Conservation (phyloP, 1,284 basidiomycete genomes). For the Marasmius sp. region DNA sequence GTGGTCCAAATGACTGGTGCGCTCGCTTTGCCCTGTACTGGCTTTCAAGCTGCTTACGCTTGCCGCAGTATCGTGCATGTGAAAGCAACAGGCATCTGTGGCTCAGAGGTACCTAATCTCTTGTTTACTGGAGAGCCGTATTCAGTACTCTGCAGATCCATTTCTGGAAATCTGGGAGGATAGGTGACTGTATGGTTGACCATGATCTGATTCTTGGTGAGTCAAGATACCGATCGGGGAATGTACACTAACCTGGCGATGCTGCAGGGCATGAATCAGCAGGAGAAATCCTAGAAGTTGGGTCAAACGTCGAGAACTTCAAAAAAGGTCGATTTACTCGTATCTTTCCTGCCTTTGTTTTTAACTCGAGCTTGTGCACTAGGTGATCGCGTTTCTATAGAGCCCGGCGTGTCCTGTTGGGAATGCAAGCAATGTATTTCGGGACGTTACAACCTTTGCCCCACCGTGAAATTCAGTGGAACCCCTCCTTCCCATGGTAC, state of each 20-base stretch:
- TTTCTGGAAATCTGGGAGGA: slow-evolving; percentile 15
- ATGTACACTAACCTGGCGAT: background rate
- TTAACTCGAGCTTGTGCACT: background rate
- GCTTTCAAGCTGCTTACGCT: background rate
- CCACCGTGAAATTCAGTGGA: slow-evolving; percentile 10
- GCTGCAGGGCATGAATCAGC: slow-evolving; percentile 9
- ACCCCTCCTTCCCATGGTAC: slow-evolving; percentile 14
- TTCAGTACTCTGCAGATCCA: slow-evolving; percentile 5
- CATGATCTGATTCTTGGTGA: slow-evolving; percentile 14
- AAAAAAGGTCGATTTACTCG: background rate
- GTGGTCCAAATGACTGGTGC: slow-evolving; percentile 9
- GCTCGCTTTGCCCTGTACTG: background rate
- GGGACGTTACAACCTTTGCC: slow-evolving; percentile 15
- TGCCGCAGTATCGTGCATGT: slow-evolving; percentile 9
- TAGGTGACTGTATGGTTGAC: slow-evolving; percentile 11
- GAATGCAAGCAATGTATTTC: slow-evolving; percentile 14
- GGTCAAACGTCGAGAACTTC: slow-evolving; percentile 6
- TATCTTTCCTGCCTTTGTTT: background rate
- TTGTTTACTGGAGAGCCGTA: background rate
- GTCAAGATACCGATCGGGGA: background rate
- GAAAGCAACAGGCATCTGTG: slow-evolving; percentile 11
- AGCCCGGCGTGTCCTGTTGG: slow-evolving; percentile 11
- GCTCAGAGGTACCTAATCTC: slow-evolving; percentile 3
- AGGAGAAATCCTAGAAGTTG: slow-evolving; percentile 11
- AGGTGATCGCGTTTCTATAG: slow-evolving; percentile 12